These are phyloP conservation scores for Poteriospumella lacustris DNA, from an alignment of 108 stramenopile genomes.

Conservation along the genomic window DNA sequence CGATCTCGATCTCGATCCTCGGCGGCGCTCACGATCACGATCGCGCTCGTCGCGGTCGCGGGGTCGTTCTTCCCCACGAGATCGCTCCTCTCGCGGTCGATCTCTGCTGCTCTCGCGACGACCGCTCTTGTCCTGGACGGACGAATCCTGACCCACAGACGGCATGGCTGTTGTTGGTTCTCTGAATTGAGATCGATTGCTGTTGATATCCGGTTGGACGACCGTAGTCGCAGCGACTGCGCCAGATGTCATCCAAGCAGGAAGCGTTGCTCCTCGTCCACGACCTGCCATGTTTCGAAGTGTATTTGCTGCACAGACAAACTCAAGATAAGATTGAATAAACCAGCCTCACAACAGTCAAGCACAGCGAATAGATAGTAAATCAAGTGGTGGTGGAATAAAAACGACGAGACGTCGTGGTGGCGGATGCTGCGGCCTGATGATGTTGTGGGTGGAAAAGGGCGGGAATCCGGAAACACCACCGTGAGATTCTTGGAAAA, in stretches of 20 bases:
- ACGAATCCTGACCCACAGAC: neutral
- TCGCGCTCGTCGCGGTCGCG: no score
- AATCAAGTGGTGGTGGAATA: no score
- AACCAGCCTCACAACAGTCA: no score
- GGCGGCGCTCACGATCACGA: neutral
- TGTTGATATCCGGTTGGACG: neutral
- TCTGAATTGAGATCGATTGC: neutral
- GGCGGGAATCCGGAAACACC: no score
- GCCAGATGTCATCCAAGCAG: constrained; percentile 26
- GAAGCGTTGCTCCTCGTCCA: constrained; percentile 19
- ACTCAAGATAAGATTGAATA: no score
- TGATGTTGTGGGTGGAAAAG: no score
- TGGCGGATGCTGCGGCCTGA: no score
- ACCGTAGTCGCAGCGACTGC: neutral
- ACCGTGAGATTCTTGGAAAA: no score
- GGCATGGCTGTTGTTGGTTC: neutral
- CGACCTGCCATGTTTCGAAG: constrained; percentile 29
- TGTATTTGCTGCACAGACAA: no score
- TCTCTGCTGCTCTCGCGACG: neutral
- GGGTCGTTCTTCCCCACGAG: neutral
- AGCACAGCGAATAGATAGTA: no score
- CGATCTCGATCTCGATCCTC: neutral
- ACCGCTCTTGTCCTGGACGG: neutral
- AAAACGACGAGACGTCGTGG: no score
- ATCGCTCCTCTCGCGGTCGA: neutral